Conservation (phyloP, 352 stramenopile species). For the Elongisporangium prolatum region DNA sequence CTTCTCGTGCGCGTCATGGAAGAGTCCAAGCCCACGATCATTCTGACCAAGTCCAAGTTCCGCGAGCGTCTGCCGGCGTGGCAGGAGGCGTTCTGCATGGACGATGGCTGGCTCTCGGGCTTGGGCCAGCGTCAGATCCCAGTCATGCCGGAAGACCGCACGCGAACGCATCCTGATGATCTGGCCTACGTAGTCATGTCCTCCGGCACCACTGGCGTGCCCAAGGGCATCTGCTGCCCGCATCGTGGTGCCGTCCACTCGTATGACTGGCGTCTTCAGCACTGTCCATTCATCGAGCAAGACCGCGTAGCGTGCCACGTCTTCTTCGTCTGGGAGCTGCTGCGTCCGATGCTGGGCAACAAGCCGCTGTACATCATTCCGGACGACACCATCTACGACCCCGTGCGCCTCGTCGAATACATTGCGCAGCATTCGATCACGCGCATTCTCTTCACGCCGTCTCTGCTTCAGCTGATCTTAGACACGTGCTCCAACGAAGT, state of each 20-base stretch:
- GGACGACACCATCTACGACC: constrained; percentile 91
- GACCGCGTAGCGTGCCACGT: constrained; percentile 90
- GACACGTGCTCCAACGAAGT: constrained; percentile 55
- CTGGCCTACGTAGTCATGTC: constrained; percentile 93
- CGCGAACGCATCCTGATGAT: constrained; percentile 74
- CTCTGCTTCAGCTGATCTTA: constrained; percentile 85
- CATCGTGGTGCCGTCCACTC: constrained; percentile 91
- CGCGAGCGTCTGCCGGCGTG: constrained; percentile 60
- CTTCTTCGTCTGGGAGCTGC: constrained; percentile 94
- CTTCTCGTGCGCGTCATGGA: constrained; percentile 87
- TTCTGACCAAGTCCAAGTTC: constrained; percentile 82
- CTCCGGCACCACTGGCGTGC: constrained; percentile 88
- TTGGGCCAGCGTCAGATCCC: constrained; percentile 25
- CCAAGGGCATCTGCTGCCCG: constrained; percentile 92
- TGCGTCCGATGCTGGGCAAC: constrained; percentile 88
- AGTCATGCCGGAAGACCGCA: constrained; percentile 49
- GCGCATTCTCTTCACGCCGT: constrained; percentile 93
- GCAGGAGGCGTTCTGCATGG: constrained; percentile 64
- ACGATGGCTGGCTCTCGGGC: constrained; percentile 42
- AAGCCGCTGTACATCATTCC: constrained; percentile 89
- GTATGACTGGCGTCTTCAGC: constrained; percentile 87
- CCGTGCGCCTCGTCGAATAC: constrained; percentile 72
- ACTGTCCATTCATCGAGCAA: constrained; percentile 62
- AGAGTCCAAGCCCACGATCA: constrained; percentile 81
- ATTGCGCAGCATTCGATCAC: constrained; percentile 78